These are phyloP conservation scores for Neoboletus magnificus DNA, from an alignment of 768 basidiomycete species.

Conservation along the genomic window DNA sequence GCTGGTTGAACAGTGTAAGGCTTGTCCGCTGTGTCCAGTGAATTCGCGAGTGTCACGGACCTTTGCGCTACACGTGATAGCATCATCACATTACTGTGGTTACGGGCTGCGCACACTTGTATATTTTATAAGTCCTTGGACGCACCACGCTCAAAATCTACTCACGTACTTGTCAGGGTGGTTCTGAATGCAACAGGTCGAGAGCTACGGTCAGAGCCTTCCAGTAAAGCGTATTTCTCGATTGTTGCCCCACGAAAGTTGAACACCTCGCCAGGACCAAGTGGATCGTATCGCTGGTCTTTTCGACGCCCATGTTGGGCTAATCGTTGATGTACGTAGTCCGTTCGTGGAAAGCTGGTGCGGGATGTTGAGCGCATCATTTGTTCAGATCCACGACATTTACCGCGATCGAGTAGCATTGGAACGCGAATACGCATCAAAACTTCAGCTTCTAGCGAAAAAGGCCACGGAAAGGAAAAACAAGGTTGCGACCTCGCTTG, in stretches of 20 bases:
- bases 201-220: conserved; percentile 49
- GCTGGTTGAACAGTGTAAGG: neutral
- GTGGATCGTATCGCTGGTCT: conserved; percentile 57
- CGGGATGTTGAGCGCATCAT: neutral
- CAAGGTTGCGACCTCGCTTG: conserved; percentile 50
- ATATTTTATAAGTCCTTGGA: neutral
- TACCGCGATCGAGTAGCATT: conserved; percentile 62
- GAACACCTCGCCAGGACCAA: conserved; percentile 53
- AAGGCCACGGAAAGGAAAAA: conserved; percentile 71
- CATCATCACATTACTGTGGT: neutral
- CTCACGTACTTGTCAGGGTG: neutral
- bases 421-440: conserved; percentile 77
- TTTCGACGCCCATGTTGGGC: conserved; percentile 63
- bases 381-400: conserved; percentile 63
- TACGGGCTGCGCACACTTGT: neutral
- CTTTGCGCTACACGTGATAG: conserved; percentile 2
- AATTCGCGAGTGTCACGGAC: neutral
- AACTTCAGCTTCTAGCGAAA: conserved; percentile 61
- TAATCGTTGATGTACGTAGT: conserved; percentile 58
- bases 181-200: conserved; percentile 14
- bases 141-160: neutral
- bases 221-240: conserved; percentile 41
- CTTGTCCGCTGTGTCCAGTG: too few relatives aligned
- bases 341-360: neutral
- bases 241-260: conserved; percentile 1